Evolutionary conservation across 768 basidiomycete genomes (phyloP).

Genomic region (Mrakia frigida): DNA sequence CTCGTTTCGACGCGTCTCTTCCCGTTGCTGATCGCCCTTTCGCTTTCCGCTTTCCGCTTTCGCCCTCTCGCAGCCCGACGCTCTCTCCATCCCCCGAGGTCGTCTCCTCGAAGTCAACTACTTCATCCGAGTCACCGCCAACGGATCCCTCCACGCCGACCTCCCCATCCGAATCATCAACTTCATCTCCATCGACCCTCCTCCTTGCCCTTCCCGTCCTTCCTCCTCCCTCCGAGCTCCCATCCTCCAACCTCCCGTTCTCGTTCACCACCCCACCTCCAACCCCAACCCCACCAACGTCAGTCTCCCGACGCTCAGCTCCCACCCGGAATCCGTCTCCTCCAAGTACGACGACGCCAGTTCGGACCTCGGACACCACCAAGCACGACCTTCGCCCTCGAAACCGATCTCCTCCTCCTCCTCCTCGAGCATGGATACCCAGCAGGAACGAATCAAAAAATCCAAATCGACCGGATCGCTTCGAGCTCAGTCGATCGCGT

Average conservation of each 20-base stretch:
- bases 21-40: too few relatives aligned
- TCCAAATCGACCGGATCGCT: slow-evolving; percentile 27
- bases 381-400: too few relatives aligned
- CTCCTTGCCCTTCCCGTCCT: slow-evolving; percentile 43
- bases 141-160: slow-evolving; percentile 59
- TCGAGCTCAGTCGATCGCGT: neutral
- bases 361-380: neutral
- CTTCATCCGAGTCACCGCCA: slow-evolving; percentile 59
- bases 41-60: neutral
- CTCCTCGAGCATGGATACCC: neutral
- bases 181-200: slow-evolving; percentile 79
- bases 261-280: neutral
- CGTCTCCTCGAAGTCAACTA: slow-evolving; percentile 73
- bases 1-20: neutral
- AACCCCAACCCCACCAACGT: neutral
- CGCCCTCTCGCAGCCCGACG: slow-evolving; percentile 55
- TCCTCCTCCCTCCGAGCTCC: neutral
- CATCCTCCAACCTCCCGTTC: neutral
- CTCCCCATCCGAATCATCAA: slow-evolving; percentile 74
- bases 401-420: neutral
- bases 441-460: slow-evolving; percentile 14
- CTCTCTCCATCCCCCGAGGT: slow-evolving; percentile 62
- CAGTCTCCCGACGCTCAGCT: slow-evolving; percentile 1
- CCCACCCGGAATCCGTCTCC: neutral
- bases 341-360: slow-evolving; percentile 5